phyloP scores from a whole-genome alignment of 2,329 filamentous ascomycete genomes.

The Drechslerella coelobrocha region DNA sequence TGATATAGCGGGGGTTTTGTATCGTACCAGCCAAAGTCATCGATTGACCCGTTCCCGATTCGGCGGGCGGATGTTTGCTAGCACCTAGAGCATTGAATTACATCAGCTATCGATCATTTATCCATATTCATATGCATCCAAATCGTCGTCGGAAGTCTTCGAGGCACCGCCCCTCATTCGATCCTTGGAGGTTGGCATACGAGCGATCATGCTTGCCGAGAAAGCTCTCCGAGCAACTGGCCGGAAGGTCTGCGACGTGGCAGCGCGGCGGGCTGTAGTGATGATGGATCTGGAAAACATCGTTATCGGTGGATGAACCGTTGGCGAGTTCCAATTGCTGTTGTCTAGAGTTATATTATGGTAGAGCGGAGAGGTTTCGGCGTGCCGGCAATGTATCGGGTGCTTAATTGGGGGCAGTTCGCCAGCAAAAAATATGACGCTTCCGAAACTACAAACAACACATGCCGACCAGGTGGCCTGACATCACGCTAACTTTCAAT shows the following conservation, averaged over 20 bases:
- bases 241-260: constrained; percentile 31
- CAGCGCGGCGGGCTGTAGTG: constrained; percentile 40
- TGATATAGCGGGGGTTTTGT: constrained; percentile 15
- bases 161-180: not conserved
- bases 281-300: constrained; percentile 49
- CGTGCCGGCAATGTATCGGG: constrained; percentile 19
- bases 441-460: constrained; percentile 32
- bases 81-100: constrained; percentile 1
- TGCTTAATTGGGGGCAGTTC: constrained; percentile 31
- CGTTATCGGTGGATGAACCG: constrained; percentile 8
- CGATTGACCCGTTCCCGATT: not conserved
- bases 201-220: constrained; percentile 37
- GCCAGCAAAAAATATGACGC: constrained; percentile 48
- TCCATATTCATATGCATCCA: not conserved
- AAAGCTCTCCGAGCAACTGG: constrained; percentile 46
- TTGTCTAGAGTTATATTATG: not conserved
- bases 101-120: not conserved
- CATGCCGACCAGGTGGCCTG: constrained; percentile 41
- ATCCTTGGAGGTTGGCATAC: constrained; percentile 14
- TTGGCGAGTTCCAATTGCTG: constrained; percentile 15
- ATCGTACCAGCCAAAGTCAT: constrained; percentile 36
- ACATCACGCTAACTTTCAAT: constrained; percentile 12
- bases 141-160: not conserved
- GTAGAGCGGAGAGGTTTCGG: constrained; percentile 42
- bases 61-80: constrained; percentile 13